Evolutionary conservation across 192 early-diverging fungal genomes (phyloP).

Genomic region (Funneliformis mosseae): DNA sequence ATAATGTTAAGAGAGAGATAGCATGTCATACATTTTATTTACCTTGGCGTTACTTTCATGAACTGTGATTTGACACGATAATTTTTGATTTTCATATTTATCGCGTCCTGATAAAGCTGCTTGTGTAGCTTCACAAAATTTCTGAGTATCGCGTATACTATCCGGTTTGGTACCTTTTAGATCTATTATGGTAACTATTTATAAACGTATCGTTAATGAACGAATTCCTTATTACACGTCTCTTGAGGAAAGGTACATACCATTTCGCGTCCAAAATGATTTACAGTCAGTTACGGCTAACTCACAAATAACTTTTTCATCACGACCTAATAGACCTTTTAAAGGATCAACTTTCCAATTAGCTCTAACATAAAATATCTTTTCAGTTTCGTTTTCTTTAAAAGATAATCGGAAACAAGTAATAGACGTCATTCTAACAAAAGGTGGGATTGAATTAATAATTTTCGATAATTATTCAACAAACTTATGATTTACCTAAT

Average conservation of each 20-base stretch:
- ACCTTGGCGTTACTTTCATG: not conserved
- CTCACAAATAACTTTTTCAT: slow-evolving; percentile 16
- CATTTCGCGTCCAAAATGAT: slow-evolving; percentile 3
- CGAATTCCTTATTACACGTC: not conserved
- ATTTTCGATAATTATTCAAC: too few relatives aligned
- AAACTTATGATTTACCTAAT: too few relatives aligned
- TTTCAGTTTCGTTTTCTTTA: not conserved
- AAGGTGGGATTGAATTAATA: too few relatives aligned
- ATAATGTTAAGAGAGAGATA: not conserved
- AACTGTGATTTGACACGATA: not conserved
- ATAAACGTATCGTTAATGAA: not conserved
- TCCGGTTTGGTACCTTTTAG: slow-evolving; percentile 1
- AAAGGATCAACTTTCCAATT: slow-evolving; percentile 6
- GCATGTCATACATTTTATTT: not conserved
- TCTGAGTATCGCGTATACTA: not conserved
- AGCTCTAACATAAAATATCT: slow-evolving; percentile 14
- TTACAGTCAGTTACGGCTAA: slow-evolving; percentile 12
- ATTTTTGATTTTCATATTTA: slow-evolving; percentile 6
- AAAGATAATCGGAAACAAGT: not conserved
- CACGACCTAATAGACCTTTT: not conserved
- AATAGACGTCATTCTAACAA: not conserved
- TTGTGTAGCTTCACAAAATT: slow-evolving; percentile 7
- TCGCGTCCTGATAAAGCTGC: slow-evolving; percentile 12
- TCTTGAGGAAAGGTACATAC: not conserved
- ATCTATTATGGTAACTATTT: slow-evolving; percentile 1